Percentiles rank a stretch among this genome's conserved stretches.
Evolutionary conservation across 2,329 filamentous ascomycete species (phyloP).

Genomic region (Colletotrichum sp.): DNA sequence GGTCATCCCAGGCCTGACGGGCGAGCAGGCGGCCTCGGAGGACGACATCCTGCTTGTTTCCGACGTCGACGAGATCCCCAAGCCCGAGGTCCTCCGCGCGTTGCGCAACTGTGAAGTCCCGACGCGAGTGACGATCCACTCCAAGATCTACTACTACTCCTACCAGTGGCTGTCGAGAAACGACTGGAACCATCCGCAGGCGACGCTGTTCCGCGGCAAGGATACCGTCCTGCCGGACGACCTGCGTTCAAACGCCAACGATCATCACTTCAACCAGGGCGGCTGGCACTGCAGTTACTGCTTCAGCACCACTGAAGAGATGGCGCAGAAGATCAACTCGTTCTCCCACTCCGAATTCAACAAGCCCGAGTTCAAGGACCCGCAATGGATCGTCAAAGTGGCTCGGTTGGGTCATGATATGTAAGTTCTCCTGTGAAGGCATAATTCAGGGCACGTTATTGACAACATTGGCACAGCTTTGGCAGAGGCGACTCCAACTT

Average conservation of each 20-base stretch:
- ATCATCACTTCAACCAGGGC: constrained; percentile 46
- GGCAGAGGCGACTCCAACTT: constrained; percentile 21
- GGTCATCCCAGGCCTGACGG: constrained; percentile 55
- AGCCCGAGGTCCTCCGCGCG: constrained; percentile 52
- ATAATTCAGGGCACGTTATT: background rate
- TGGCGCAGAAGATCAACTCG: constrained; percentile 57
- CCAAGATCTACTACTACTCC: constrained; percentile 62
- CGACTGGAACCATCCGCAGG: constrained; percentile 65
- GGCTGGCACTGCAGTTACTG: constrained; percentile 69
- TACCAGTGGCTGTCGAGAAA: constrained; percentile 55
- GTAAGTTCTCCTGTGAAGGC: constrained; percentile 33
- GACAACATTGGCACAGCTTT: constrained; percentile 19
- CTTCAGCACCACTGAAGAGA: constrained; percentile 60
- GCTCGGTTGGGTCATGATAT: constrained; percentile 48
- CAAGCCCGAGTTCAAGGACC: constrained; percentile 42
- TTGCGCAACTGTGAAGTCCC: constrained; percentile 59
- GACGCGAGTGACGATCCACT: constrained; percentile 55
- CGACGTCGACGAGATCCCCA: constrained; percentile 66
- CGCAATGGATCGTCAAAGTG: constrained; percentile 41
- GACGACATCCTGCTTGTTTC: constrained; percentile 65
- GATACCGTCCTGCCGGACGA: constrained; percentile 58
- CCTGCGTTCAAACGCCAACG: constrained; percentile 54
- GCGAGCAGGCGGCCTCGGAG: constrained; percentile 41
- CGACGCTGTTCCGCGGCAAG: constrained; percentile 54
- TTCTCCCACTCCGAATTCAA: constrained; percentile 47